phyloP scores from a whole-genome alignment of 441 rosid genomes.

The Metrosideros polymorpha region DNA sequence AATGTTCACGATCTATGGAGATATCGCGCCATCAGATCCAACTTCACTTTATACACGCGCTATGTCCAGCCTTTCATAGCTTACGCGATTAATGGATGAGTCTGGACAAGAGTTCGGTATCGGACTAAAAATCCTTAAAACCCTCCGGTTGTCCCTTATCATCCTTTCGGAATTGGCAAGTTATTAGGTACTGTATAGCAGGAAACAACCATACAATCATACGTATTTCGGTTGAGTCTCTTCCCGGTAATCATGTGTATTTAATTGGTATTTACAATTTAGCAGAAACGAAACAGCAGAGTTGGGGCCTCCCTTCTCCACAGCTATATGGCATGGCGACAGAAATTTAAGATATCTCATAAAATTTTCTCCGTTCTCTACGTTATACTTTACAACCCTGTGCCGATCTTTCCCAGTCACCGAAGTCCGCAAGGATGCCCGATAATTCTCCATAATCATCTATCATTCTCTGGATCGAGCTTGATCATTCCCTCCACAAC shows the following conservation, averaged over 20 bases:
- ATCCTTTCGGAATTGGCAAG: not conserved
- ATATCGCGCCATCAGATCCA: not conserved
- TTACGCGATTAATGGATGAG: not conserved
- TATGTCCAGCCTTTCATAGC: not conserved
- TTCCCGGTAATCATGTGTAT: not conserved
- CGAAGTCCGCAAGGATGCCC: constrained; percentile 45
- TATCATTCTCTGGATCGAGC: constrained; percentile 60
- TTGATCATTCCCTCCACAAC: constrained; percentile 50
- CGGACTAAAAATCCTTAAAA: not conserved
- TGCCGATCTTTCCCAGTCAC: constrained; percentile 64
- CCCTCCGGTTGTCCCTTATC: not conserved
- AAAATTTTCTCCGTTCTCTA: not conserved
- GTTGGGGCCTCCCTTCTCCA: not conserved
- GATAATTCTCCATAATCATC: constrained; percentile 59
- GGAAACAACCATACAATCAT: not conserved
- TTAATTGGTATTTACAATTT: not conserved
- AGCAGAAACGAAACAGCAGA: not conserved
- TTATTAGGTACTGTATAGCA: not conserved
- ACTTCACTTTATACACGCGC: not conserved
- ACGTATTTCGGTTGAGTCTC: not conserved
- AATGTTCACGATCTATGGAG: not conserved
- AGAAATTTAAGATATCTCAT: not conserved
- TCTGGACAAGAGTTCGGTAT: not conserved
- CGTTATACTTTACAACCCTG: not conserved
- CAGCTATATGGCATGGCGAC: not conserved